Evolutionary conservation across 1,139 yeast genomes (phyloP).

Genomic region (Suhomyces yuchorum): DNA sequence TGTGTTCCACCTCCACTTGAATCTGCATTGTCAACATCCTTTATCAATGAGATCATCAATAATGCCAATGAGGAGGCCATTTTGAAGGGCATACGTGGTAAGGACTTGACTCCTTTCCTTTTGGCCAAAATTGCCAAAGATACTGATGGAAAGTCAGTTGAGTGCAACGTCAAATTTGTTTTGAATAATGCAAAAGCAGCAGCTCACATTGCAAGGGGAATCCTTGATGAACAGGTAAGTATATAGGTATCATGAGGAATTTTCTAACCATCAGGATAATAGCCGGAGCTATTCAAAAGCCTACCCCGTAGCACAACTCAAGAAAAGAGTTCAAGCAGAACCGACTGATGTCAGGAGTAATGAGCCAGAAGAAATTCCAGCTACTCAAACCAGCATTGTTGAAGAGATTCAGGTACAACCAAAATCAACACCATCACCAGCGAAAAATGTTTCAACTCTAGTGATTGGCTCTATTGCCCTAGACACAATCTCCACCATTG

Average conservation of each 20-base stretch:
- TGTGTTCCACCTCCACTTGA: slow-evolving; percentile 82
- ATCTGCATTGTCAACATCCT: slow-evolving; percentile 55
- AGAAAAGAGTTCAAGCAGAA: not conserved
- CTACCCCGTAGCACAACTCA: not conserved
- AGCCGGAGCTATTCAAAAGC: slow-evolving; percentile 9
- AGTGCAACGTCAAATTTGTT: slow-evolving; percentile 74
- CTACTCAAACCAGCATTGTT: not conserved
- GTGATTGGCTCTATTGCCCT: slow-evolving; percentile 79
- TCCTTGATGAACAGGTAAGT: slow-evolving; percentile 41
- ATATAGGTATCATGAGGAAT: slow-evolving; percentile 2
- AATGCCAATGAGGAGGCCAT: slow-evolving; percentile 62
- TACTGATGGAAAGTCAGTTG: slow-evolving; percentile 70
- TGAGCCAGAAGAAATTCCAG: not conserved
- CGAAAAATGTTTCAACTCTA: slow-evolving; percentile 26
- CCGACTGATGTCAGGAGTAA: too few species aligned
- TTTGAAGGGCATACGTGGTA: slow-evolving; percentile 60
- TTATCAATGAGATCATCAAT: slow-evolving; percentile 58
- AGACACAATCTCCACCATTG: slow-evolving; percentile 60
- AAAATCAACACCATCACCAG: not conserved
- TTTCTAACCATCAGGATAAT: slow-evolving; percentile 2
- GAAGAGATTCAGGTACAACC: not conserved
- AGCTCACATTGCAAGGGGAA: slow-evolving; percentile 61
- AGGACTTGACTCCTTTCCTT: slow-evolving; percentile 77
- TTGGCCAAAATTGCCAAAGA: slow-evolving; percentile 62
- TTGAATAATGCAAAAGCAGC: slow-evolving; percentile 74